Base-by-base conservation (phyloP, 2,329 filamentous ascomycete species). In the Hypocreales sp. region DNA sequence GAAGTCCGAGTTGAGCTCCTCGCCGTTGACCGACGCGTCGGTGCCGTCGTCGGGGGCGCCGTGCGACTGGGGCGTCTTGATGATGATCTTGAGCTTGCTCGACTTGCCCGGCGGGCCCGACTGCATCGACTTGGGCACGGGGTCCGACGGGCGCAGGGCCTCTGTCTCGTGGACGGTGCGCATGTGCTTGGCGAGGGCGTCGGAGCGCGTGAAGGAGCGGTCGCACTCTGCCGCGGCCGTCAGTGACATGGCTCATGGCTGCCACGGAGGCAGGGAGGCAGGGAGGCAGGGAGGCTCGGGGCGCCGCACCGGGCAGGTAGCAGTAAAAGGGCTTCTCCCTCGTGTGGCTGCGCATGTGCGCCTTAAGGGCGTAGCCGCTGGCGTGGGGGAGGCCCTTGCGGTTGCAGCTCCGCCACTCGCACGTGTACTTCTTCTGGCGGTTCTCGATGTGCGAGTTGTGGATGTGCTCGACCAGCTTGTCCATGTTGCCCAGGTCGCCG, bases 271-370 rank as follows among this genome's bases (percentile, higher is more conserved):
- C n/a, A n/a, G n/a, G n/a, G n/a, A n/a, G n/a, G n/a, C n/a, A n/a
- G n/a, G n/a, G n/a, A n/a, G n/a, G n/a, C n/a, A n/a, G n/a, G n/a
- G n/a, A n/a, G n/a, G n/a, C n/a, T n/a, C n/a, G n/a, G n/a, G n/a
- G n/a, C n/a, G n/a, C 18, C 65, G 36, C 65, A 92, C 86, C 87
- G 31, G 90, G 90, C 22, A 98, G 56, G 17, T 84, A 81, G 54
- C 90, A 98, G 57, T 93, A 94, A 49, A 95, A 95, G 0, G 90
- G 90, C 58, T 98, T 98, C 63, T 98, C 90, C 46, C 90, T 72
- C 2, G 90, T 98, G 51, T 98, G 90, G 48, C 86, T 94, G 40
- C 90, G 68, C 86, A 98, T 93, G 47, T 98, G 90, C 8, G 90
- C 90, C 50, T 92, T 86, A 37, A 98, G 60, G 5, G 90, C 90